Evolutionary conservation across 129 eudicot species (phyloP).

Genomic region (Pulicaria dysenterica): DNA sequence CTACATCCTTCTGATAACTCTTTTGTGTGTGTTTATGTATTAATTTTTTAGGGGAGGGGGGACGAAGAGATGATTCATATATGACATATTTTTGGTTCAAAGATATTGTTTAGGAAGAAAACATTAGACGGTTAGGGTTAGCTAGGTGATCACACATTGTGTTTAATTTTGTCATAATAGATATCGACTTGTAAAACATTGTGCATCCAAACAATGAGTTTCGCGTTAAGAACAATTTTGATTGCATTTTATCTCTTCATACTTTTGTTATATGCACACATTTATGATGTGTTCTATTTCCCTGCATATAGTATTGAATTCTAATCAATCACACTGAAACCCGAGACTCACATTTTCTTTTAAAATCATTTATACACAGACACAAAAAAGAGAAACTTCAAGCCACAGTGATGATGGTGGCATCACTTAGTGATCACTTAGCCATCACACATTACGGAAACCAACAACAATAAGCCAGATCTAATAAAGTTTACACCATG

Average conservation of each 20-base stretch:
- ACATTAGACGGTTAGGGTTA: slow-evolving; percentile 1
- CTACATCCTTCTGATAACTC: slow-evolving; percentile 43
- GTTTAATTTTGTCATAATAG: not conserved
- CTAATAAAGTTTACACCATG: too few relatives aligned
- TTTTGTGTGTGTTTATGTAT: not conserved
- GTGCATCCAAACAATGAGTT: slow-evolving; percentile 3
- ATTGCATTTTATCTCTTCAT: not conserved
- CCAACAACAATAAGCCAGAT: too few relatives aligned
- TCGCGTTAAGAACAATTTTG: slow-evolving; percentile 19
- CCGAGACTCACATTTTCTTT: too few relatives aligned
- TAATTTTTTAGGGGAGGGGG: not conserved
- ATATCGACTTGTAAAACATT: not conserved
- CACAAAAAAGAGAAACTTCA: too few relatives aligned
- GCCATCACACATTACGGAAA: too few relatives aligned
- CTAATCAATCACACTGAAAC: too few relatives aligned
- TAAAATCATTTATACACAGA: too few relatives aligned
- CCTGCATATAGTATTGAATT: too few relatives aligned
- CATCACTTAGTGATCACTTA: too few relatives aligned
- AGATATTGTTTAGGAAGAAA: slow-evolving; percentile 20
- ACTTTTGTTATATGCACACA: not conserved
- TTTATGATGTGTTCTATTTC: not conserved
- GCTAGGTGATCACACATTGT: slow-evolving; percentile 15
- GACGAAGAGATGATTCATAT: slow-evolving; percentile 26
- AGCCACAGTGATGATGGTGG: too few relatives aligned
- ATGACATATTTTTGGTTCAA: slow-evolving; percentile 22